These are phyloP conservation scores for Penicillium canescens DNA, from an alignment of 495 filamentous ascomycete species.

Conservation along the genomic window DNA sequence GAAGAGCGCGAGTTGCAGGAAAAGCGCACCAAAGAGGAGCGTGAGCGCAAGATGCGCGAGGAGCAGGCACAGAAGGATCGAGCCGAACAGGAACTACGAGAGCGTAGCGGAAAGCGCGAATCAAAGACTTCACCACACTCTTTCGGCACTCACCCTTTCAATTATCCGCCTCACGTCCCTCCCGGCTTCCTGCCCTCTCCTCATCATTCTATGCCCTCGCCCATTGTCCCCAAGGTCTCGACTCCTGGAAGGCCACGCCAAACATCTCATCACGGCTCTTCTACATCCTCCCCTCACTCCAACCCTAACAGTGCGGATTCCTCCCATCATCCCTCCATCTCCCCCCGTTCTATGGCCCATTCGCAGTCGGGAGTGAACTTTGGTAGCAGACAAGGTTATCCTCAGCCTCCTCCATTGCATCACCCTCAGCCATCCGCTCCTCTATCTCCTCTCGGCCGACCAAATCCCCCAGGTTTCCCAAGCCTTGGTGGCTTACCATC, in stretches of 20 bases:
- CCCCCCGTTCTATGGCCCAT: conserved; percentile 41
- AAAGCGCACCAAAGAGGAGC: conserved; percentile 64
- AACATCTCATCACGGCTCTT: conserved; percentile 78
- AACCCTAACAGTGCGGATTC: conserved; percentile 40
- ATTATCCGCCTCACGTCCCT: conserved; percentile 48
- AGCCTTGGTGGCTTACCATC: conserved; percentile 50
- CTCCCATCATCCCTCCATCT: conserved; percentile 38
- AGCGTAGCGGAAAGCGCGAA: conserved; percentile 50
- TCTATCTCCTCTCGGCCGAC: conserved; percentile 54
- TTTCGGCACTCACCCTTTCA: conserved; percentile 50
- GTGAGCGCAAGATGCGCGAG: conserved; percentile 65
- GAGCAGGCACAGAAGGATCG: conserved; percentile 58
- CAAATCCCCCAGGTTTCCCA: conserved; percentile 50
- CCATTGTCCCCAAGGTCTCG: conserved; percentile 77
- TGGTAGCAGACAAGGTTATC: conserved; percentile 30
- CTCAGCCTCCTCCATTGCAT: conserved; percentile 41
- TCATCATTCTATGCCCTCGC: conserved; percentile 73
- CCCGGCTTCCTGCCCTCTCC: conserved; percentile 65
- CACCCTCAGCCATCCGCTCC: conserved; percentile 55
- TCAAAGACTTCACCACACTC: conserved; percentile 46
- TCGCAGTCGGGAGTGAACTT: conserved; percentile 35
- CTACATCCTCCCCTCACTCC: conserved; percentile 61
- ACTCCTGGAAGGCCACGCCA: conserved; percentile 77
- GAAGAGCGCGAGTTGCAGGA: conserved; percentile 78
- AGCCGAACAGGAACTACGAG: conserved; percentile 48